Evolutionary conservation across 306 rosid species (phyloP), one percentile per base, ranked within the genome.

Genomic region (Notholithocarpus densiflorus): DNA sequence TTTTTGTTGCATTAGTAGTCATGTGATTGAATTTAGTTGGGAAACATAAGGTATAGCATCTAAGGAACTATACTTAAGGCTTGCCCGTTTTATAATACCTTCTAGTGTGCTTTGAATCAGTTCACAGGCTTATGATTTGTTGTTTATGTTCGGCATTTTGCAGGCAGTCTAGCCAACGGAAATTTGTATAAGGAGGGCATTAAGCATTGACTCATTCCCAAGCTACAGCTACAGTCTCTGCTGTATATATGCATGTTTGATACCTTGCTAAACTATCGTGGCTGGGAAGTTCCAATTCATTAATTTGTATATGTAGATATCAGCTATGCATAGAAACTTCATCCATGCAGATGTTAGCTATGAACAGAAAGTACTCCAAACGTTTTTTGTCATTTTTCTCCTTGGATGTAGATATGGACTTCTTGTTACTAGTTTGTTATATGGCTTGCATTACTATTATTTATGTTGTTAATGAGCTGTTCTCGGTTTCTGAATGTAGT

Each of bases 161-260:
- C 83, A 73, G 83, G 78, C 56, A 68, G 34, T 19, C 43, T 34
- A n/a, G 57, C 56, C 57, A 24, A 19, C 1, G 19, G 74, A 54
- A 51, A 48, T 9, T 17, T 26, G 1, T 8, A 9, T 2, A 37
- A 23, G 18, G 53, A 52, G 48, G 26, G 34, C 31, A 51, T 52
- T 21, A 18, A 51, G 19, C 3, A 17, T 2, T 31, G 54, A 40
- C 11, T 69, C 23, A 14, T 5, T 45, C 19, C 5, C 18, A 72
- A 72, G 43, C 29, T 27, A 6, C 31, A 4, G 71, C 19, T 31
- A 31, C 20, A 31, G 68, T 26, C 65, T 57, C 2, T 12, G 15
- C 29, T 24, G 13, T 59, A 59, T 59, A 59, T 59, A 10, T 21
- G 15, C 15, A 59, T 11, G 6, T 27, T 18, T 62, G n/a, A 27